Conservation (phyloP, 192 early-diverging fungal species). For the Neocallimastix lanati region DNA sequence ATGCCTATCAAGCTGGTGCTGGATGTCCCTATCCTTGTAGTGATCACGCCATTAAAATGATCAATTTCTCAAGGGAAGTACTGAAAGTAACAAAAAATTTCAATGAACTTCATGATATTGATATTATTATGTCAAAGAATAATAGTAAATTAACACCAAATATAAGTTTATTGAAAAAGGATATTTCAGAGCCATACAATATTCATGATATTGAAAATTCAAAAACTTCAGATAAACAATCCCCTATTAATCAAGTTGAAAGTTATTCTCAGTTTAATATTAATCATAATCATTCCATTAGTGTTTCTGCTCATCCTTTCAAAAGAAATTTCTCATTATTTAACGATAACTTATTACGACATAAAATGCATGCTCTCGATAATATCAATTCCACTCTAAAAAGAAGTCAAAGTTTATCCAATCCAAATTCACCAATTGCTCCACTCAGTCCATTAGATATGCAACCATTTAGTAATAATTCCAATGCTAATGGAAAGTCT, state of each 20-base stretch:
- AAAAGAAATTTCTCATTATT: background rate
- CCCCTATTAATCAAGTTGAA: background rate
- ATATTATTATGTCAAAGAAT: background rate
- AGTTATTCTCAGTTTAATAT: background rate
- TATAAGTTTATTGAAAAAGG: background rate
- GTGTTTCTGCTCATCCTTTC: background rate
- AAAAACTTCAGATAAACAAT: background rate
- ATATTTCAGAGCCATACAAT: background rate
- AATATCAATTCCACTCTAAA: background rate
- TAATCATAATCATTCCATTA: background rate
- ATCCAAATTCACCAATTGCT: background rate
- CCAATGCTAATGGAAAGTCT: background rate
- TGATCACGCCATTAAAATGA: background rate
- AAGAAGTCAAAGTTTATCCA: background rate
- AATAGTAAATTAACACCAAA: background rate
- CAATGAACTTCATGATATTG: background rate
- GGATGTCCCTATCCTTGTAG: background rate
- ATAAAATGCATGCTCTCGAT: background rate
- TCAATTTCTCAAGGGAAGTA: background rate
- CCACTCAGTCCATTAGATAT: background rate
- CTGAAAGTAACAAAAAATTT: background rate
- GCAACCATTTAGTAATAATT: background rate
- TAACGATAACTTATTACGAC: background rate
- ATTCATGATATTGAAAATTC: background rate
- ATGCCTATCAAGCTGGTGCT: background rate